Percentiles rank a stretch among this genome's conserved stretches.
Conservation (phyloP, 1,284 basidiomycete genomes). For the Leccinum subspadiceum region DNA sequence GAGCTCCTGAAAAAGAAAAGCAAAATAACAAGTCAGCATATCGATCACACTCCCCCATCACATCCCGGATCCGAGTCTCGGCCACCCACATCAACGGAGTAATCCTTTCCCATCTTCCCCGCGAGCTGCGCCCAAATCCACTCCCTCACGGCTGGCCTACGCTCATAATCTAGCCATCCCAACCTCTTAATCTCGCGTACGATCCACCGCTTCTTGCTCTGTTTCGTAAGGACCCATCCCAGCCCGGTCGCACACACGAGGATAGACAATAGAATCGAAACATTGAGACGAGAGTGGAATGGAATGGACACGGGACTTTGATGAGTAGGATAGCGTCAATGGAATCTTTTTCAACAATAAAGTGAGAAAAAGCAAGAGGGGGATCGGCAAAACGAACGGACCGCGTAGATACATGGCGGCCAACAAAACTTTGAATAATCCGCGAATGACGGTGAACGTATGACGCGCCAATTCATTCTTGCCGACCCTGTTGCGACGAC, state of each 20-base stretch:
- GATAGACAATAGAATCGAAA: conserved; percentile 41
- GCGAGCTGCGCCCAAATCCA: conserved; percentile 89
- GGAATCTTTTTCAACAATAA: conserved; percentile 41
- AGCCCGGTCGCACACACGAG: conserved; percentile 58
- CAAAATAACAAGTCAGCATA: background rate
- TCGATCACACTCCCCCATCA: conserved; percentile 32
- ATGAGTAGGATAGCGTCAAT: conserved; percentile 50
- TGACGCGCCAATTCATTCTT: conserved; percentile 41
- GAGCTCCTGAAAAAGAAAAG: conserved; percentile 50
- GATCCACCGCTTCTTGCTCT: conserved; percentile 93
- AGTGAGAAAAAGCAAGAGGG: conserved; percentile 2
- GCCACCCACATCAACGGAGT: conserved; percentile 79
- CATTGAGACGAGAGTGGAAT: conserved; percentile 33
- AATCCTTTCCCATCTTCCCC: conserved; percentile 93
- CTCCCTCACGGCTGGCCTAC: conserved; percentile 59
- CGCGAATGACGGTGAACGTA: conserved; percentile 42
- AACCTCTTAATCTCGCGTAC: conserved; percentile 75
- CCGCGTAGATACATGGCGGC: conserved; percentile 63
- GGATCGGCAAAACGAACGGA: conserved; percentile 35
- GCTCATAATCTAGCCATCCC: conserved; percentile 85
- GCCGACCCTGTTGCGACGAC: conserved; percentile 44
- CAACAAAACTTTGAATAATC: conserved; percentile 47
- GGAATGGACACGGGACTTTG: conserved; percentile 33
- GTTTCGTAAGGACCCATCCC: conserved; percentile 90
- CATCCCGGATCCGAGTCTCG: background rate